These are phyloP conservation scores for Lactarius evosmus DNA, from an alignment of 768 basidiomycete genomes.

Conservation along the genomic window DNA sequence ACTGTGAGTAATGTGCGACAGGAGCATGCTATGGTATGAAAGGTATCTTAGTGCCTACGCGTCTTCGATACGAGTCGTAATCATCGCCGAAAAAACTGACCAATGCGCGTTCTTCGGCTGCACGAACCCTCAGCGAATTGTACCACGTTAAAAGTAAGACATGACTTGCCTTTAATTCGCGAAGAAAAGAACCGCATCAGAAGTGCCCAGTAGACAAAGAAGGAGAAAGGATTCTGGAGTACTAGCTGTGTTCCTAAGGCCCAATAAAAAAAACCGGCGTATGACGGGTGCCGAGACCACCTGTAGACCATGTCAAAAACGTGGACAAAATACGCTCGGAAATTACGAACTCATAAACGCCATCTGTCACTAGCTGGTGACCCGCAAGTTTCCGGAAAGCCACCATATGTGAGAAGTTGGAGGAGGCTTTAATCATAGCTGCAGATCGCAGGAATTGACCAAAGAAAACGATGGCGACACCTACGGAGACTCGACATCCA, in stretches of 20 bases:
- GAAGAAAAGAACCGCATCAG: conserved; percentile 86
- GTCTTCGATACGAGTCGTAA: conserved; percentile 70
- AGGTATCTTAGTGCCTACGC: conserved; percentile 86
- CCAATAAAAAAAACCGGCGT: conserved; percentile 98
- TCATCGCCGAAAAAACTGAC: conserved; percentile 87
- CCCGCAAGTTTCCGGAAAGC: conserved; percentile 67
- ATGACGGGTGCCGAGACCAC: conserved; percentile 92
- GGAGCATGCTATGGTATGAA: conserved; percentile 56
- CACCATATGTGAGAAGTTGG: conserved; percentile 90
- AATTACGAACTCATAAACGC: conserved; percentile 75
- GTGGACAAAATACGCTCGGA: neutral
- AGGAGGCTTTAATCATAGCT: conserved; percentile 96
- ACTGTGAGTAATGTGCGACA: neutral
- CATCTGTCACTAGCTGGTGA: conserved; percentile 82
- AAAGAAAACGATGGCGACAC: conserved; percentile 55
- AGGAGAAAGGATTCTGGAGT: conserved; percentile 79
- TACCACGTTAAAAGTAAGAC: neutral
- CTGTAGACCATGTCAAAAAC: conserved; percentile 38
- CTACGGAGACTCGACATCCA: conserved; percentile 38
- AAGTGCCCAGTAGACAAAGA: conserved; percentile 59
- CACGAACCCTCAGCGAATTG: neutral
- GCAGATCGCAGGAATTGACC: conserved; percentile 80
- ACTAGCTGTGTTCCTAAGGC: conserved; percentile 91
- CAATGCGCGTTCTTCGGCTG: conserved; percentile 80
- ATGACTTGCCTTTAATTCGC: conserved; percentile 70